Base-by-base conservation (phyloP, 2,329 filamentous ascomycete genomes). In the Ophiostoma quercus region DNA sequence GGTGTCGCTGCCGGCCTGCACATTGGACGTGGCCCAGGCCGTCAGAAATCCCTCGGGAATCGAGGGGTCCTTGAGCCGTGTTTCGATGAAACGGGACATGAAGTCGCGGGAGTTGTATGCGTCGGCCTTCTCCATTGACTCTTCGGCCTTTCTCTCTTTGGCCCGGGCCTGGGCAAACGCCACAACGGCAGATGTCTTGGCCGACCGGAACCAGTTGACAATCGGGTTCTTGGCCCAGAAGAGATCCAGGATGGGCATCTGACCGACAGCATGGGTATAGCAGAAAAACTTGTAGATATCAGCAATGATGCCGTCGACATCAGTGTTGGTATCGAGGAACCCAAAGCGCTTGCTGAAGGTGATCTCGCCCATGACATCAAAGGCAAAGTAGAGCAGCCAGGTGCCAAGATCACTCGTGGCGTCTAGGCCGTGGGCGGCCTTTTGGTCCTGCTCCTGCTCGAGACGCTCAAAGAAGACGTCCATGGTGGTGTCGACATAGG, bases 261-360 rank as follows among this genome's bases (percentile, higher is more conserved):
- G 73, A 74, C 73, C 74, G 67, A 78, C 69, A 6, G 70, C 68
- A 12, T 72, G 47, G 14, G 51, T 47, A 16, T 70, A 70, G 8
- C 19, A 14, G 9, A 70, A 70, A 25, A 70, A 70, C 14, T 19
- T 69, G 57, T 77, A 75, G 71, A 79, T 75, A 62, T 80, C 77
- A 79, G 75, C 70, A 8, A 82, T 78, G 67, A 77, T 80, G 12
- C 76, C 76, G 67, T 78, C 78, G 70, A 79, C 76, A 71, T 71
- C 68, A 37, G n/a, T 19, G 19, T 25, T 60, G 19, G 32, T 34
- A 14, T 70, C 66, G 82, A 81, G 11, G 71, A 72, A 83, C 11
- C 81, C 80, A 60, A 82, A 78, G 57, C 77, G 77, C 16, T 78
- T 75, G 54, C 79, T 78, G 54, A 81, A 83, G 22, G 79, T 80